A percentile compares a stretch with the other conserved stretches of the same genome.
These are phyloP conservation scores for Drechslerella coelobrocha DNA, from an alignment of 2,329 filamentous ascomycete genomes.

Conservation along the genomic window DNA sequence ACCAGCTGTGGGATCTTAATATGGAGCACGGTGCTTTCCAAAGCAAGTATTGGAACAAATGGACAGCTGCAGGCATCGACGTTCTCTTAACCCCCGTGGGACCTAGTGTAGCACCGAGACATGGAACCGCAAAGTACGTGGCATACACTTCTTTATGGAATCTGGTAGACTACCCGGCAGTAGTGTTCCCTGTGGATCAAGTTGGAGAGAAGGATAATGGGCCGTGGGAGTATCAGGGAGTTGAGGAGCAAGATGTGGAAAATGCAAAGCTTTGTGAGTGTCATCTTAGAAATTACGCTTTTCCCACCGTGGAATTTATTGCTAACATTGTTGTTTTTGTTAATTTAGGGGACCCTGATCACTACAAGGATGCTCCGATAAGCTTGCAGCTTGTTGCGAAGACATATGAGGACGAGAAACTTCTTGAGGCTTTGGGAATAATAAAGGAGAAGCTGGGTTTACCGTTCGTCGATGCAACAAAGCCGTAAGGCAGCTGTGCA, in stretches of 20 bases:
- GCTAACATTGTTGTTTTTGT: too few species aligned
- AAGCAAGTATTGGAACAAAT: conserved; percentile 60
- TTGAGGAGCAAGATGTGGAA: conserved; percentile 60
- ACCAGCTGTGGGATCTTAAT: conserved; percentile 60
- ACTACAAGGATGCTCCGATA: conserved; percentile 59
- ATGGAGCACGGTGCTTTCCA: too few species aligned
- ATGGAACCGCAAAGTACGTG: conserved; percentile 65
- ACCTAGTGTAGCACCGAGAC: conserved; percentile 64
- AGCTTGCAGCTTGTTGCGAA: conserved; percentile 59
- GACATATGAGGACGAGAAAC: conserved; percentile 36
- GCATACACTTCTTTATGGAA: conserved; percentile 73
- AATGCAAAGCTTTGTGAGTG: conserved; percentile 14
- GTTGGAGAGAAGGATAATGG: conserved; percentile 47
- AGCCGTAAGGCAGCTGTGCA: too few species aligned
- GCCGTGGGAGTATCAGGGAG: conserved; percentile 3
- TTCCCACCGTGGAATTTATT: too few species aligned
- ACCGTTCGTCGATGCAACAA: too few species aligned
- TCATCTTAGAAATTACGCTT: not conserved
- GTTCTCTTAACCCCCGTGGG: conserved; percentile 69
- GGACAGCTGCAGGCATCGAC: conserved; percentile 63
- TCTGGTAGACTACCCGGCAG: conserved; percentile 69
- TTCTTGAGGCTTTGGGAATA: conserved; percentile 3
- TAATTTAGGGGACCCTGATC: conserved; percentile 50
- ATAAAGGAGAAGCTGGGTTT: conserved; percentile 5
- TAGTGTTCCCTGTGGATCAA: conserved; percentile 67